Evolutionary conservation across 306 rosid genomes (phyloP).

Genomic region (Malus domestica): DNA sequence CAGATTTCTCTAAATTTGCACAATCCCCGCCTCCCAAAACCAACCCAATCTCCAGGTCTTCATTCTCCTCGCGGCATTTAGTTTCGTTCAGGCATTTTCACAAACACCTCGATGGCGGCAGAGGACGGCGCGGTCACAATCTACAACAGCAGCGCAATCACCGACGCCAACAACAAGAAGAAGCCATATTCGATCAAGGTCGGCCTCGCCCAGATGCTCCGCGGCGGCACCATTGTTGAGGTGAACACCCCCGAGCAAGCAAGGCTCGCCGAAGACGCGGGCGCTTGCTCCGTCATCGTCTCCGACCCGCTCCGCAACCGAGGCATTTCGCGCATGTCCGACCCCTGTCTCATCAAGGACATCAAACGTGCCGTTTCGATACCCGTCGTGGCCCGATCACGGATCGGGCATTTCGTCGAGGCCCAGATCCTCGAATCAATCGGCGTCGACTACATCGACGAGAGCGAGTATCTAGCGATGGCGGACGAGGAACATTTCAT

Average conservation of each 20-base stretch:
- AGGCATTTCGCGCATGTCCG: conserved; percentile 50
- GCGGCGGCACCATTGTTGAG: conserved; percentile 58
- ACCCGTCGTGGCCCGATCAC: conserved; percentile 52
- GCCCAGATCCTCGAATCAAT: conserved; percentile 68
- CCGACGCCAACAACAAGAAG: conserved; percentile 32
- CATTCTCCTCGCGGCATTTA: not conserved
- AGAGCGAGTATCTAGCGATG: conserved; percentile 42
- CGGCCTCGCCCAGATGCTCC: conserved; percentile 44
- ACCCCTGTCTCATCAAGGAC: conserved; percentile 46
- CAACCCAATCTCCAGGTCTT: not conserved
- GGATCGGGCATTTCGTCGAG: conserved; percentile 78
- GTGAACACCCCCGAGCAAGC: conserved; percentile 46
- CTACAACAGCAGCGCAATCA: conserved; percentile 40
- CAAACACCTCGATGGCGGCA: conserved; percentile 28
- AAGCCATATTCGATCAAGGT: conserved; percentile 30
- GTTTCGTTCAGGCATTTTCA: conserved; percentile 17
- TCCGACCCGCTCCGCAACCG: conserved; percentile 22
- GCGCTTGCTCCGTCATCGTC: conserved; percentile 48
- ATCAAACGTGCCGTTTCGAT: conserved; percentile 48
- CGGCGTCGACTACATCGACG: conserved; percentile 66
- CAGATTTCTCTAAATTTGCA: not conserved
- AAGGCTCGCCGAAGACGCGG: conserved; percentile 66
- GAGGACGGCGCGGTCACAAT: conserved; percentile 45
- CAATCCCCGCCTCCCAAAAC: not conserved
- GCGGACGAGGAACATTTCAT: conserved; percentile 56